Conservation (phyloP, 306 rosid species). For the Glycine tomentella region DNA sequence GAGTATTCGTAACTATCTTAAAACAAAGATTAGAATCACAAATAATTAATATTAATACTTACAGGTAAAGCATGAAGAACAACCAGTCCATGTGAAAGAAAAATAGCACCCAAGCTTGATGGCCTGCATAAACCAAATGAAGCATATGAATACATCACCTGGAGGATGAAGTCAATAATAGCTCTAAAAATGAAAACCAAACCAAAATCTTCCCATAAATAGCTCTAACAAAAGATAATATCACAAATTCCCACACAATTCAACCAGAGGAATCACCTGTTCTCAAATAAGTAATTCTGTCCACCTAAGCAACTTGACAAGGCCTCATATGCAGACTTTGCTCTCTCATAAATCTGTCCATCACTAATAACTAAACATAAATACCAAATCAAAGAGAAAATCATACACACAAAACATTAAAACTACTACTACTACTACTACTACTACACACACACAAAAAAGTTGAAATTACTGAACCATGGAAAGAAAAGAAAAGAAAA, state of each 20-base stretch:
- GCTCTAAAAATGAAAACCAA: neutral
- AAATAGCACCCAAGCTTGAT: conserved; percentile 91
- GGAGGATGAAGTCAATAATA: too few species aligned
- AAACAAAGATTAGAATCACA: conserved; percentile 12
- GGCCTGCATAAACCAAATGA: conserved; percentile 65
- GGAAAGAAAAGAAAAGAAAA: conserved; percentile 9
- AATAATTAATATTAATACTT: conserved; percentile 50
- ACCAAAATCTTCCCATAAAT: conserved; percentile 16
- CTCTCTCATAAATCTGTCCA: conserved; percentile 78
- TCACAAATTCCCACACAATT: neutral
- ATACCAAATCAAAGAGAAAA: conserved; percentile 43
- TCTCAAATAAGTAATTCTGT: conserved; percentile 67
- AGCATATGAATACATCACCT: too few species aligned
- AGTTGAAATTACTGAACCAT: neutral
- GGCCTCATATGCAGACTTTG: conserved; percentile 72
- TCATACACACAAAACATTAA: neutral
- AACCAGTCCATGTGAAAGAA: conserved; percentile 80
- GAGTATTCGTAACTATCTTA: conserved; percentile 8
- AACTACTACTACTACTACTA: neutral
- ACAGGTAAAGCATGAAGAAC: conserved; percentile 88
- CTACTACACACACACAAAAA: neutral
- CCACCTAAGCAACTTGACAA: conserved; percentile 79
- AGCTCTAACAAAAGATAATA: neutral
- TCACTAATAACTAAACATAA: conserved; percentile 49
- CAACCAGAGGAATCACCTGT: conserved; percentile 66